Evolutionary conservation across 1,284 basidiomycete species (phyloP), one percentile per base, ranked within the genome.

Genomic region (Ceratobasidium sp.): DNA sequence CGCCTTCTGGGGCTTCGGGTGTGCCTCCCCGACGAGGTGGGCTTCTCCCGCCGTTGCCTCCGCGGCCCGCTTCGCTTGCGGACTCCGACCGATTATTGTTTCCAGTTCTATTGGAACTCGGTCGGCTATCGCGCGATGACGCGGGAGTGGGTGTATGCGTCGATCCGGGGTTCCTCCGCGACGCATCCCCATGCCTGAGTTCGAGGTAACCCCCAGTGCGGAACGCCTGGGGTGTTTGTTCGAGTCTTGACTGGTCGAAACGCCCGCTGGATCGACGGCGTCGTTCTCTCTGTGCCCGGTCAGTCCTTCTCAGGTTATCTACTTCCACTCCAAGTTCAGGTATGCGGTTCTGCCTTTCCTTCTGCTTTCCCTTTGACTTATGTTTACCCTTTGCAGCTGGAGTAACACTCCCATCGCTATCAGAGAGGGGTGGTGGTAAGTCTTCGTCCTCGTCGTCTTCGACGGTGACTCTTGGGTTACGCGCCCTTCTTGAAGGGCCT

Each of bases 391-490:
- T 14, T 17, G 31, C 24, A 24, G 22, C 29, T 33, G n/a, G 11
- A 27, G 2, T 44, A 11, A 7, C 24, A 4, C 27, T 41, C n/a
- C n/a, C 47, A 4, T n/a, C 41, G 15, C 4, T 5, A 3, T 24
- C 7, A 9, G 5, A 4, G 17, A 6, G 4, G 14, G 41, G 41
- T n/a, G n/a, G 22, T 27, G n/a, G 8, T 11, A 41, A n/a, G n/a
- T 62, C 24, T 31, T 64, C 47, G 41, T 63, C 60, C 5, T 44
- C 60, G 9, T n/a, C 45, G 11, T 47, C 64, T 17, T 66, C 50
- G 9, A 66, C 29, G 11, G 29, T 36, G 2, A 53, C 64, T 4
- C 22, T 15, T 17, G 64, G 19, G 22, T 19, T 17, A 11, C 5
- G 9, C 11, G 8, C 11, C 19, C 11, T 3, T 2, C n/a, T 8